Base-by-base conservation (phyloP, 2,329 filamentous ascomycete species). In the Sporothrix sp. region DNA sequence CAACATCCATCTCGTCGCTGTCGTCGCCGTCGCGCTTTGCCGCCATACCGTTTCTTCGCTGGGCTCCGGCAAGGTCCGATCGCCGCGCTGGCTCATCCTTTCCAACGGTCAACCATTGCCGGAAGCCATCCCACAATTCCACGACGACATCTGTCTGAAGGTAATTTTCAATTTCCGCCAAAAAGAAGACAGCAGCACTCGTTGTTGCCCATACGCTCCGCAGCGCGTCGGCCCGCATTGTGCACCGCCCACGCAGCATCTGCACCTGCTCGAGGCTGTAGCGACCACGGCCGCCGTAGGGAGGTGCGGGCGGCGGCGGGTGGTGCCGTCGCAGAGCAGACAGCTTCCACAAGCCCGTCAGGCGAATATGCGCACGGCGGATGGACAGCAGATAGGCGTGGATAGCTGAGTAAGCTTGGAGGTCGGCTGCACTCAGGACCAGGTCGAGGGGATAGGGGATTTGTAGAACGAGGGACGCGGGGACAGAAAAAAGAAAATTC, bases 141-240 rank as follows among this genome's bases (percentile, higher is more conserved):
- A 82, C 79, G 13, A 96, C 83, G 7, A 97, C 83, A 61, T 95
- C 89, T 1, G 86, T 87, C 64, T 96, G 91, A 39, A 97, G 81
- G 60, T 95, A 97, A 3, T 81, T 81, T 58, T 91, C 85, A 13
- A 87, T 84, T 63, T 96, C 90, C 0, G 86, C 87, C 3, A 97
- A 73, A 58, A 97, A 85, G 68, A 95, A 96, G 4, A 95, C 79
- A 1, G 87, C 84, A 2, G 89, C 86, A 61, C 86, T 89, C 58
- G 85, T 84, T 0, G 87, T 94, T 0, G 89, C 91, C 93, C 93
- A 98, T 1, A 91, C 78, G 56, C 82, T 84, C 14, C 93, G 81
- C 75, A 95, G 85, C 0, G 78, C 75, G 30, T 74, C 72, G 4
- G 78, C 75, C 16, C 91, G 76, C 14, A 70, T 63, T 23, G 79